A percentile compares a stretch with the other conserved stretches of the same genome.
Conservation (phyloP, 2,329 filamentous ascomycete species). For the Bisporella sp. region DNA sequence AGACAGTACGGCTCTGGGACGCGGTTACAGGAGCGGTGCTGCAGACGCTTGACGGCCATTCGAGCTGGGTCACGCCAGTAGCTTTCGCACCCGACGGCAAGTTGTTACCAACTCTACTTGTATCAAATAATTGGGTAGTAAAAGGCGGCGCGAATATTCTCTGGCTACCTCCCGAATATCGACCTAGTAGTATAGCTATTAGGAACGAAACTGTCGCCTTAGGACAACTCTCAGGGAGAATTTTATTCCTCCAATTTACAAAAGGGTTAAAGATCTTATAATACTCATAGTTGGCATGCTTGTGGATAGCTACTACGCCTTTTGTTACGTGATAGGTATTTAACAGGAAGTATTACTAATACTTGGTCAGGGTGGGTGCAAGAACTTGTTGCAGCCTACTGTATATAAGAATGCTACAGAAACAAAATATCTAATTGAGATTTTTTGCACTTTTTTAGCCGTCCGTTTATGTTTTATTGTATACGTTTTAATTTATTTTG, state of each 20-base stretch:
- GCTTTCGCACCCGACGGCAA: neutral
- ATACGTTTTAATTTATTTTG: too few species aligned
- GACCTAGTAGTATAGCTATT: neutral
- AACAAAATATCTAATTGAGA: too few species aligned
- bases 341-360: too few species aligned
- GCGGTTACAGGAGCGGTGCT: neutral
- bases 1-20: neutral
- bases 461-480: too few species aligned
- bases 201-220: neutral
- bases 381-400: too few species aligned
- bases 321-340: too few species aligned
- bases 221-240: neutral
- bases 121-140: neutral
- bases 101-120: neutral
- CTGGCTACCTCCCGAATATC: neutral
- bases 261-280: neutral
- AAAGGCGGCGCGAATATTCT: neutral
- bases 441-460: too few species aligned
- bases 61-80: neutral
- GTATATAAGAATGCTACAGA: too few species aligned
- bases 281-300: neutral
- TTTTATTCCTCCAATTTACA: neutral
- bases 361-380: too few species aligned
- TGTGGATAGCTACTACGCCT: too few species aligned
- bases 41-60: neutral